These are phyloP conservation scores for Gossypium longicalyx DNA, from an alignment of 345 rosid species.

Conservation along the genomic window DNA sequence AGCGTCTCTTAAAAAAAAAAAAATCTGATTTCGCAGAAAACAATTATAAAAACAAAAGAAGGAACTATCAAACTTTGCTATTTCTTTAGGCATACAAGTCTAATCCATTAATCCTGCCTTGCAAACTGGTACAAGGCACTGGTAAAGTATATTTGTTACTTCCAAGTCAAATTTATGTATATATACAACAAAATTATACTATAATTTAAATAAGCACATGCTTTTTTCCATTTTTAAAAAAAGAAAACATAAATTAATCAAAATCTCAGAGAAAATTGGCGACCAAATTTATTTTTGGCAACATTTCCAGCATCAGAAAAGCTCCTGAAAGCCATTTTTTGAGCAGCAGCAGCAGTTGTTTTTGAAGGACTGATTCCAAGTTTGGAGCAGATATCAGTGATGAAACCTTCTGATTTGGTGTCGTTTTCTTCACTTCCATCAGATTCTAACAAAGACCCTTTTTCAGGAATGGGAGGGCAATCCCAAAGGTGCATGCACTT, in stretches of 20 bases:
- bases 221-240: neutral
- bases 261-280: neutral
- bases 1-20: no score
- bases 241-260: neutral
- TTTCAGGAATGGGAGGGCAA: constrained; percentile 23
- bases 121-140: neutral
- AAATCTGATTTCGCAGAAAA: no score
- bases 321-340: neutral
- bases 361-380: constrained; percentile 10
- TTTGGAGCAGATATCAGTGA: constrained; percentile 32
- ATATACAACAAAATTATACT: neutral
- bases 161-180: neutral
- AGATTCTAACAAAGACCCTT: constrained; percentile 31
- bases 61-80: neutral
- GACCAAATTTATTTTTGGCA: neutral
- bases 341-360: neutral
- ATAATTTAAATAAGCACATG: neutral
- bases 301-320: neutral
- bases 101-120: neutral
- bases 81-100: neutral
- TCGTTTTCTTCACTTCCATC: constrained; percentile 12
- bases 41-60: no score
- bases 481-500: constrained; percentile 26
- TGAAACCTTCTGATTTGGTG: constrained; percentile 15
- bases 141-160: neutral